A percentile compares a stretch with the other conserved stretches of the same genome.
phyloP scores from a whole-genome alignment of 2,329 filamentous ascomycete genomes.

The Penicillium verrucosum region DNA sequence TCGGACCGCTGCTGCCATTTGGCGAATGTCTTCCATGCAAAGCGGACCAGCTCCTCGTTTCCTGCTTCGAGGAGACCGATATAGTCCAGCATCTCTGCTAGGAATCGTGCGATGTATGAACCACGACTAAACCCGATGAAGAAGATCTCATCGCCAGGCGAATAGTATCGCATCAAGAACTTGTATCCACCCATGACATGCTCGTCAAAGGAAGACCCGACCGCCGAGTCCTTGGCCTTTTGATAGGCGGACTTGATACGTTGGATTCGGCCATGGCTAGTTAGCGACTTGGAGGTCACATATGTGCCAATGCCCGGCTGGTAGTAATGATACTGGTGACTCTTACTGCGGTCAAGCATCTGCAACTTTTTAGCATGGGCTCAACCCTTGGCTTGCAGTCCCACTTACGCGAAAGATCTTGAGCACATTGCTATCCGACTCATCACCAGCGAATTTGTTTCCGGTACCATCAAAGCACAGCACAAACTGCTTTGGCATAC shows the following conservation, averaged over 20 bases:
- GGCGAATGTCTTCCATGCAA: constrained; percentile 66
- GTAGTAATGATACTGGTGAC: constrained; percentile 43
- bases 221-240: constrained; percentile 61
- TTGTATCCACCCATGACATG: constrained; percentile 82
- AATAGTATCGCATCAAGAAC: constrained; percentile 72
- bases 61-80: constrained; percentile 75
- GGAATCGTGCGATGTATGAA: constrained; percentile 69
- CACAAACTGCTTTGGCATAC: constrained; percentile 38
- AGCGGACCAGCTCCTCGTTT: constrained; percentile 80
- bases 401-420: constrained; percentile 44
- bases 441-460: constrained; percentile 44
- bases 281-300: constrained; percentile 37
- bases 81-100: constrained; percentile 81
- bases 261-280: constrained; percentile 34
- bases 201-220: constrained; percentile 76
- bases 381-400: constrained; percentile 1
- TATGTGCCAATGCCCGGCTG: constrained; percentile 48
- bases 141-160: constrained; percentile 58
- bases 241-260: constrained; percentile 53
- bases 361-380: constrained; percentile 10
- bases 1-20: constrained; percentile 41
- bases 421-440: constrained; percentile 47
- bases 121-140: constrained; percentile 73
- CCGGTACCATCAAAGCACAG: constrained; percentile 47
- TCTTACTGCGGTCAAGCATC: constrained; percentile 42